A percentile compares a stretch with the other conserved stretches of the same genome.
These are phyloP conservation scores for Phaseolus lunatus DNA, from an alignment of 306 rosid species.

Conservation along the genomic window DNA sequence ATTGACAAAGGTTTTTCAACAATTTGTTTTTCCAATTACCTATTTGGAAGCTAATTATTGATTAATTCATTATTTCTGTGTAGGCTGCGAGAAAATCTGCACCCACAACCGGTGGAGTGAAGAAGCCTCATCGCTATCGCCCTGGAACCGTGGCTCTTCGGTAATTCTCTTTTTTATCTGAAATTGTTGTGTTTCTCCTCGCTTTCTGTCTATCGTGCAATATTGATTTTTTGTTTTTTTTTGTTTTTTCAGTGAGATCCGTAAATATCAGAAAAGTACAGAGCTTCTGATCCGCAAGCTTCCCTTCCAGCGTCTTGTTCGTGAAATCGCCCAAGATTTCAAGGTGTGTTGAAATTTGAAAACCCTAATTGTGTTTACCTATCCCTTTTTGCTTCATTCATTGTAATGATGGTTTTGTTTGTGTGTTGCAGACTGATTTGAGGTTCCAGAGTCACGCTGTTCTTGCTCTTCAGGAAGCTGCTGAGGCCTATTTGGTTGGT, in stretches of 20 bases:
- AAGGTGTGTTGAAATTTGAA: background rate
- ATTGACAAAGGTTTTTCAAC: background rate
- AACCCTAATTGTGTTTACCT: background rate
- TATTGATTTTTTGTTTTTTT: background rate
- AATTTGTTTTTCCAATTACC: background rate
- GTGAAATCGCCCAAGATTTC: slow-evolving; percentile 58
- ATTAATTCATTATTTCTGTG: background rate
- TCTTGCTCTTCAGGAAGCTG: slow-evolving; percentile 81
- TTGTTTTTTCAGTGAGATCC: slow-evolving; percentile 69
- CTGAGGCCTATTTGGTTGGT: slow-evolving; percentile 75
- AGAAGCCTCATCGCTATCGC: slow-evolving; percentile 79
- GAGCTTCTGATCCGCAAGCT: slow-evolving; percentile 80
- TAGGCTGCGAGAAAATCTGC: slow-evolving; percentile 83
- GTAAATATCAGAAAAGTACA: slow-evolving; percentile 81
- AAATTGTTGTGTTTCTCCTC: rapidly evolving
- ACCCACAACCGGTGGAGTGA: slow-evolving; percentile 77
- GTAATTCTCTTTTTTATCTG: slow-evolving; percentile 17
- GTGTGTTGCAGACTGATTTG: slow-evolving; percentile 61
- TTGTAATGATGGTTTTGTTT: background rate
- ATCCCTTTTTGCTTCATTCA: background rate
- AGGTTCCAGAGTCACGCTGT: slow-evolving; percentile 86
- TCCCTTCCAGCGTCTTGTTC: slow-evolving; percentile 62
- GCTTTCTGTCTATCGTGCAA: too few relatives aligned
- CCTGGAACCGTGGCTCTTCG: slow-evolving; percentile 85
- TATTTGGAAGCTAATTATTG: background rate